Evolutionary conservation across 2,329 filamentous ascomycete species (phyloP).

Genomic region (Fusarium aywerte): DNA sequence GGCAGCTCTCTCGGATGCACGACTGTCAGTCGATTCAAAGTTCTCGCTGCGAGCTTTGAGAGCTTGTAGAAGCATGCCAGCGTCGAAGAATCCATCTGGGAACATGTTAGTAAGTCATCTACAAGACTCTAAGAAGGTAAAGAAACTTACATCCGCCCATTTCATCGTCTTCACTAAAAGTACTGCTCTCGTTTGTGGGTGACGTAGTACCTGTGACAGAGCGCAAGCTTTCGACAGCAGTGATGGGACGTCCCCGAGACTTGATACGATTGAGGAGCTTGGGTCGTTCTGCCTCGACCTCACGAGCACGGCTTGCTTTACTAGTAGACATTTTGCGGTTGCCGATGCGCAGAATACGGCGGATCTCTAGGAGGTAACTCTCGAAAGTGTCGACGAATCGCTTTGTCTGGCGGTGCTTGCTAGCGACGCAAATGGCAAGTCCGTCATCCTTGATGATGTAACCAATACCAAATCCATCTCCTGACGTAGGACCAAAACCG

Average conservation of each 20-base stretch:
- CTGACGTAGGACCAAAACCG: conserved; percentile 93
- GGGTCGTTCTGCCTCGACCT: conserved; percentile 58
- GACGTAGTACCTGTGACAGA: conserved; percentile 64
- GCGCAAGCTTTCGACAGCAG: conserved; percentile 61
- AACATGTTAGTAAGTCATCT: conserved; percentile 43
- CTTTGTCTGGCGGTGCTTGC: conserved; percentile 92
- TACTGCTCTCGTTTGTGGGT: conserved; percentile 74
- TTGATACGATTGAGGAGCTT: conserved; percentile 66
- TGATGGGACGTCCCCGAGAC: conserved; percentile 78
- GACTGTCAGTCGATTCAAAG: conserved; percentile 62
- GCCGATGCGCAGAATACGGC: conserved; percentile 81
- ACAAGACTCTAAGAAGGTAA: not conserved
- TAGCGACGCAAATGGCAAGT: conserved; percentile 90
- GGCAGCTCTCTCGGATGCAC: conserved; percentile 69
- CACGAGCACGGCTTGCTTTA: conserved; percentile 63
- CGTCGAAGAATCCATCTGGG: conserved; percentile 95
- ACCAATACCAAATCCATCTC: conserved; percentile 94
- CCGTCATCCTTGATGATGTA: conserved; percentile 91
- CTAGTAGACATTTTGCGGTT: conserved; percentile 57
- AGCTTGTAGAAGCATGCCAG: conserved; percentile 91
- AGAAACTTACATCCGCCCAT: conserved; percentile 86
- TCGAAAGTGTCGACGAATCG: conserved; percentile 91
- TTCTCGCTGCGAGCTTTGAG: conserved; percentile 76
- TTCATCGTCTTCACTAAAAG: conserved; percentile 85
- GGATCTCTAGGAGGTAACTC: conserved; percentile 88